phyloP scores from a whole-genome alignment of 768 basidiomycete genomes.

The Leccinum boreale region DNA sequence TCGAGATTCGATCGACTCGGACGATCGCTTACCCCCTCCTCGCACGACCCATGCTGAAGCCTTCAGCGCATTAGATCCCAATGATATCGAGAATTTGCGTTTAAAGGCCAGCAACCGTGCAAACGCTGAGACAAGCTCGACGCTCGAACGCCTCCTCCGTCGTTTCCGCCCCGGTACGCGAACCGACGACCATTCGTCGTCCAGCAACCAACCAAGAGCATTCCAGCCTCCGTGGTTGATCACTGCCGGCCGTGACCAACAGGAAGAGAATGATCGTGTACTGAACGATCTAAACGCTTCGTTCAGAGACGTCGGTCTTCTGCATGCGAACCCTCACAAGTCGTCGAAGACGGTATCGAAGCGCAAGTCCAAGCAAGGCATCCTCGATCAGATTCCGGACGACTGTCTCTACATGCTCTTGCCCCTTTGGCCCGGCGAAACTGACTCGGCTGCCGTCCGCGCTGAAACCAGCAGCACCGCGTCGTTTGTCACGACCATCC shows the following conservation, averaged over 20 bases:
- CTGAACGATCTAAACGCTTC: conserved; percentile 69
- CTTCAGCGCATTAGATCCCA: conserved; percentile 56
- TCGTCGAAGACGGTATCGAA: conserved; percentile 18
- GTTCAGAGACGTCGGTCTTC: conserved; percentile 75
- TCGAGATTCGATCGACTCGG: conserved; percentile 28
- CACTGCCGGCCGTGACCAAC: conserved; percentile 58
- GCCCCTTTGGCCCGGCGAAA: conserved; percentile 80
- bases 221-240: conserved; percentile 61
- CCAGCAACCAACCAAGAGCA: conserved; percentile 28
- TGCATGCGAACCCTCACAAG: conserved; percentile 52
- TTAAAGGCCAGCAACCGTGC: conserved; percentile 28
- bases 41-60: conserved; percentile 64
- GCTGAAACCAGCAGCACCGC: conserved; percentile 22
- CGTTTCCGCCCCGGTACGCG: conserved; percentile 20
- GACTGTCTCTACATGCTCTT: conserved; percentile 81
- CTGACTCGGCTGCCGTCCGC: conserved; percentile 43
- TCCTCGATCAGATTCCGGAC: conserved; percentile 60
- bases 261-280: conserved; percentile 66
- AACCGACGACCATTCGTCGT: conserved; percentile 22
- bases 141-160: conserved; percentile 22
- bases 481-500: conserved; percentile 35
- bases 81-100: conserved; percentile 45
- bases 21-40: conserved; percentile 33
- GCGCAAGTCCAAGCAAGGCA: conserved; percentile 29
- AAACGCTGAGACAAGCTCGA: conserved; percentile 18